A percentile compares a stretch with the other conserved stretches of the same genome.
phyloP scores from a whole-genome alignment of 1,284 basidiomycete genomes.

The Ceratorhiza oryzae-sativae region DNA sequence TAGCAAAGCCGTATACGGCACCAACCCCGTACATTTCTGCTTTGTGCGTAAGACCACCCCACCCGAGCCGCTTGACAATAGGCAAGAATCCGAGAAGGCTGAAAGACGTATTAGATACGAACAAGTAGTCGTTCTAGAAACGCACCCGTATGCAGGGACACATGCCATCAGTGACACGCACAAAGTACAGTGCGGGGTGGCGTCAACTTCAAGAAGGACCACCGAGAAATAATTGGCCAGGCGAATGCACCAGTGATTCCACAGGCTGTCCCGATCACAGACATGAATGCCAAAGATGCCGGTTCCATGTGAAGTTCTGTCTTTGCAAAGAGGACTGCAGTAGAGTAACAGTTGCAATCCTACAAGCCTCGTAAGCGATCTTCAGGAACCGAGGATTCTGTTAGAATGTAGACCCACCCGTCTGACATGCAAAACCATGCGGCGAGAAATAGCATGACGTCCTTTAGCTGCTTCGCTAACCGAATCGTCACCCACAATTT shows the following conservation, averaged over 20 bases:
- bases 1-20: conserved; percentile 11
- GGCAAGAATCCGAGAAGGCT: conserved; percentile 70
- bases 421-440: conserved; percentile 94
- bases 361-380: conserved; percentile 46
- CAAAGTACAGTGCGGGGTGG: conserved; percentile 31
- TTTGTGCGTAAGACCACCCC: conserved; percentile 75
- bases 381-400: not conserved
- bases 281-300: conserved; percentile 73
- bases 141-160: conserved; percentile 33
- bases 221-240: conserved; percentile 71
- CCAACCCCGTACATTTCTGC: conserved; percentile 83
- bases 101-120: not conserved
- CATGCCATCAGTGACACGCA: conserved; percentile 32
- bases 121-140: not conserved
- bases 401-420: conserved; percentile 57
- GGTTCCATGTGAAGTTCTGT: conserved; percentile 77
- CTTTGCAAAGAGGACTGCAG: conserved; percentile 83
- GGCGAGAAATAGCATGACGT: conserved; percentile 85
- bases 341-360: conserved; percentile 85
- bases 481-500: conserved; percentile 60
- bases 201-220: conserved; percentile 21
- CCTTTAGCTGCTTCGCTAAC: conserved; percentile 62
- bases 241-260: conserved; percentile 78
- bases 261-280: conserved; percentile 68
- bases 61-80: conserved; percentile 53